These are phyloP conservation scores for Cytospora schulzeri DNA, from an alignment of 2,329 filamentous ascomycete genomes.

Conservation along the genomic window DNA sequence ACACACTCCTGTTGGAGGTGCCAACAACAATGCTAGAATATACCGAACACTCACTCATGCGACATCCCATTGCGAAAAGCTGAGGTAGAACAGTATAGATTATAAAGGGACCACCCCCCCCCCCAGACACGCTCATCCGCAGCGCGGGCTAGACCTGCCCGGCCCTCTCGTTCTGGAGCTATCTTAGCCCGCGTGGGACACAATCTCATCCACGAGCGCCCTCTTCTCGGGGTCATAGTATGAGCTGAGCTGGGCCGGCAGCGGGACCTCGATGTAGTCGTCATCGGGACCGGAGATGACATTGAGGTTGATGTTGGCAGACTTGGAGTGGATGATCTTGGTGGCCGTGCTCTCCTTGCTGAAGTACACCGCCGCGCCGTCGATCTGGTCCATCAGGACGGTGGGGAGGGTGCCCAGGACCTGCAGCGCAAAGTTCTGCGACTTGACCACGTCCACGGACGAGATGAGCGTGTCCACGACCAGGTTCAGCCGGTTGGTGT, in stretches of 20 bases:
- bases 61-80: neutral
- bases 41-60: neutral
- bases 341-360: conserved; percentile 75
- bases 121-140: neutral
- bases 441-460: conserved; percentile 93
- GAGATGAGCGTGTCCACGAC: conserved; percentile 89
- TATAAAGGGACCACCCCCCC: neutral
- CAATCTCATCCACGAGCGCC: conserved; percentile 86
- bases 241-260: conserved; percentile 88
- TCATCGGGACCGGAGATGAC: conserved; percentile 70
- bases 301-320: conserved; percentile 82
- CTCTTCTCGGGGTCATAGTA: conserved; percentile 70
- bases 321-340: conserved; percentile 90
- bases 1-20: neutral
- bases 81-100: neutral
- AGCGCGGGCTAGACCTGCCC: neutral
- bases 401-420: conserved; percentile 85
- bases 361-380: conserved; percentile 86
- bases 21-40: neutral
- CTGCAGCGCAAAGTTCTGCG: conserved; percentile 90
- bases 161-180: neutral
- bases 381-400: conserved; percentile 88
- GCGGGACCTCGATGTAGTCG: conserved; percentile 83
- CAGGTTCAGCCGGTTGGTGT: conserved; percentile 80
- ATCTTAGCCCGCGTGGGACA: conserved; percentile 80